A percentile compares a stretch with the other conserved stretches of the same genome.
phyloP scores from a whole-genome alignment of 1,284 basidiomycete genomes.

The Erythrobasidium hasegawianum region DNA sequence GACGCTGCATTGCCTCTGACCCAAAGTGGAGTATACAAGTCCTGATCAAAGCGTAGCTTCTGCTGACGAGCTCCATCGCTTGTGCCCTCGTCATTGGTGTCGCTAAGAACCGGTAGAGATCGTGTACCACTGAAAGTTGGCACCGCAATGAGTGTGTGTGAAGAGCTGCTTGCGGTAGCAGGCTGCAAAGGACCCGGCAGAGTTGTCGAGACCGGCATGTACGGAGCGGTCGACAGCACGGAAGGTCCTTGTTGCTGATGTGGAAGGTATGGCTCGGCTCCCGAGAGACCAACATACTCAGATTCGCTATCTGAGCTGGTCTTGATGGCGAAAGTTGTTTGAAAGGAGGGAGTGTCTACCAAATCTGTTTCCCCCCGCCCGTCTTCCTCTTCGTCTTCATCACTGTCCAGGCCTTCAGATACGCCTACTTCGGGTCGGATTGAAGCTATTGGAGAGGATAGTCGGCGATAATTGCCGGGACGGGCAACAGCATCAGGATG shows the following conservation, averaged over 20 bases:
- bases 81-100: neutral
- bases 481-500: too few species aligned
- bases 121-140: neutral
- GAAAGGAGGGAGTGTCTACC: too few species aligned
- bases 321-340: too few species aligned
- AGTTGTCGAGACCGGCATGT: too few species aligned
- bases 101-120: neutral
- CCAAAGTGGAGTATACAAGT: conserved; percentile 41
- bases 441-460: conserved; percentile 25
- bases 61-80: conserved; percentile 26
- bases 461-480: conserved; percentile 6
- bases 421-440: conserved; percentile 6
- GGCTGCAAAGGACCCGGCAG: too few species aligned
- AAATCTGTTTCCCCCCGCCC: neutral
- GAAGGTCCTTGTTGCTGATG: too few species aligned
- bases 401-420: neutral
- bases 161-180: too few species aligned
- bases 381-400: conserved; percentile 27
- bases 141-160: neutral
- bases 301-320: too few species aligned
- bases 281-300: too few species aligned
- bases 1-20: conserved; percentile 31
- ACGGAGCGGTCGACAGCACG: too few species aligned
- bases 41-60: conserved; percentile 38
- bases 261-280: too few species aligned